These are phyloP conservation scores for Wallemia mellicola DNA, from an alignment of 1,284 basidiomycete genomes.

Conservation along the genomic window DNA sequence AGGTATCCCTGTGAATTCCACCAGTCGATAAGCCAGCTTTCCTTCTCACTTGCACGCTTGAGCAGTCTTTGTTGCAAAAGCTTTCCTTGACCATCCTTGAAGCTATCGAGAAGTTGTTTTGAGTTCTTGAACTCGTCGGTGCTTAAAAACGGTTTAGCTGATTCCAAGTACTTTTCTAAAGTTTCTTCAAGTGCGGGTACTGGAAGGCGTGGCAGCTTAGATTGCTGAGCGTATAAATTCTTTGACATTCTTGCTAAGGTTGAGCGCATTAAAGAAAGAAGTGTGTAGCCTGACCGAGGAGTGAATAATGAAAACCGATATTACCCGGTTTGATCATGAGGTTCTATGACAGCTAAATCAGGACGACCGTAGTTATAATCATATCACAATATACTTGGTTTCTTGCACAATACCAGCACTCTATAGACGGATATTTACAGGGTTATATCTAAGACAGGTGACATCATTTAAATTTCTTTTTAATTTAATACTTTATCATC, in stretches of 20 bases:
- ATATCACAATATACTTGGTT: too few relatives aligned
- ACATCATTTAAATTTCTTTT: too few relatives aligned
- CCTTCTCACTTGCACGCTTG: constrained; percentile 27
- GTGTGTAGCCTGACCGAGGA: not conserved
- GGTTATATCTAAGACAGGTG: too few relatives aligned
- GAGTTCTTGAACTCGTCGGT: constrained; percentile 30
- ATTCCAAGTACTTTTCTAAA: constrained; percentile 54
- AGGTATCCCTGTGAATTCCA: constrained; percentile 71
- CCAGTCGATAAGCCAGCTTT: constrained; percentile 84
- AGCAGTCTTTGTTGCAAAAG: constrained; percentile 51
- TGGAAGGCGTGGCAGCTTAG: constrained; percentile 48
- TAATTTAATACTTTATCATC: too few relatives aligned
- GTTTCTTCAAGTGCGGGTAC: constrained; percentile 57
- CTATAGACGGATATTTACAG: too few relatives aligned
- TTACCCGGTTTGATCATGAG: not conserved
- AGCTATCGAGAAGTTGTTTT: constrained; percentile 30
- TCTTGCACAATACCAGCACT: too few relatives aligned
- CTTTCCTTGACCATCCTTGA: constrained; percentile 18
- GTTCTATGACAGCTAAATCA: too few relatives aligned
- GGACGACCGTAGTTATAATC: too few relatives aligned
- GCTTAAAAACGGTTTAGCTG: constrained; percentile 41
- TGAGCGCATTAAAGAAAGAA: not conserved
- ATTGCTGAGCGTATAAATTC: constrained; percentile 50
- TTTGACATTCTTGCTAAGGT: constrained; percentile 14
- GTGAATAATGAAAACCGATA: not conserved